A percentile compares a stretch with the other conserved stretches of the same genome.
phyloP scores from a whole-genome alignment of 495 filamentous ascomycete genomes.

The Penicillium salamii region DNA sequence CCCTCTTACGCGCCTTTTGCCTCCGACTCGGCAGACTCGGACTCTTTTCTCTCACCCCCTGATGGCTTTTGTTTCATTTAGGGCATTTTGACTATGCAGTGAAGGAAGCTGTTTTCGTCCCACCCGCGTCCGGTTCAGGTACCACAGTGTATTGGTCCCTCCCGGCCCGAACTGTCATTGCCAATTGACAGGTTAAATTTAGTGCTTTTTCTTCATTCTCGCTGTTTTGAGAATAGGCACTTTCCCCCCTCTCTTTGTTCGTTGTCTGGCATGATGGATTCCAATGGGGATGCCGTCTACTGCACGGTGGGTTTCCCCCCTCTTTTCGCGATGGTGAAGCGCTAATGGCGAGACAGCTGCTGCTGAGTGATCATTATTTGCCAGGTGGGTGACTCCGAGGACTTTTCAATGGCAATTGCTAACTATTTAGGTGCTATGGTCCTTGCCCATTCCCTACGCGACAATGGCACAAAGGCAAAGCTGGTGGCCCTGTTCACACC shows the following conservation, averaged over 20 bases:
- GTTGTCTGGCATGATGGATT: conserved; percentile 26
- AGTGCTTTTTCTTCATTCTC: conserved; percentile 7
- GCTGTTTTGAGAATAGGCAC: background rate
- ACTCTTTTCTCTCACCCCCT: background rate
- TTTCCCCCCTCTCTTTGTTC: conserved; percentile 1
- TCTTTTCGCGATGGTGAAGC: conserved; percentile 19
- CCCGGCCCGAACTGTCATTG: conserved; percentile 18
- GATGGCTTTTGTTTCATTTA: background rate
- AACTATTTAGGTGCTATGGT: conserved; percentile 73
- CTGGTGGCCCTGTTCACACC: conserved; percentile 80
- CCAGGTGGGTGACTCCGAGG: conserved; percentile 57
- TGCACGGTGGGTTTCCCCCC: conserved; percentile 48
- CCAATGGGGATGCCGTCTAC: conserved; percentile 46
- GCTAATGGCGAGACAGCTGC: conserved; percentile 54
- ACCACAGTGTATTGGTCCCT: conserved; percentile 14
- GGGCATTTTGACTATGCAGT: conserved; percentile 9
- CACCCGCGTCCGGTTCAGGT: conserved; percentile 25
- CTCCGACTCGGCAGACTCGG: too few relatives aligned
- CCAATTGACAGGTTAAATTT: conserved; percentile 16
- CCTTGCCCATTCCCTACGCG: conserved; percentile 89
- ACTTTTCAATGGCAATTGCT: background rate
- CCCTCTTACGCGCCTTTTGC: too few relatives aligned
- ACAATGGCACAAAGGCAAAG: conserved; percentile 83
- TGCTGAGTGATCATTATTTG: conserved; percentile 86
- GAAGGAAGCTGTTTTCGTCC: conserved; percentile 21